These are phyloP conservation scores for Leccinellum rugosiceps DNA, from an alignment of 768 basidiomycete species.

Conservation along the genomic window DNA sequence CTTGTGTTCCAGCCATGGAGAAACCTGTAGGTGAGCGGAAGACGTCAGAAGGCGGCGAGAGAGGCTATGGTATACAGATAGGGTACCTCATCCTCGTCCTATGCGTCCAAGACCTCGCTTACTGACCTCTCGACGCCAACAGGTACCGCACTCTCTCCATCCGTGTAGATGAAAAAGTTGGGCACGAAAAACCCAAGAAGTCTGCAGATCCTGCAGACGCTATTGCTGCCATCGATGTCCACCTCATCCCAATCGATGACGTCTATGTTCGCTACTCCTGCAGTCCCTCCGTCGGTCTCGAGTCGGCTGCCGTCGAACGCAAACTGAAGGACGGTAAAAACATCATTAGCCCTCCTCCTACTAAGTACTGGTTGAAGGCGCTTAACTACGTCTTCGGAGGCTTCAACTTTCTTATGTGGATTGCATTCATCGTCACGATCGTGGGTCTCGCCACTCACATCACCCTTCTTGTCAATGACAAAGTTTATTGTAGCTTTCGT, in stretches of 20 bases:
- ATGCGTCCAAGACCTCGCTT: not conserved
- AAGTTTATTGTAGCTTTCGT: constrained; percentile 43
- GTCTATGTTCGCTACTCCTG: constrained; percentile 43
- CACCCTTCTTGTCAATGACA: constrained; percentile 1
- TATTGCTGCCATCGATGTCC: constrained; percentile 48
- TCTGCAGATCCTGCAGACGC: constrained; percentile 35
- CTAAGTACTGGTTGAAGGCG: constrained; percentile 47
- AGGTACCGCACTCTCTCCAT: constrained; percentile 47
- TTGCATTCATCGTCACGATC: constrained; percentile 47
- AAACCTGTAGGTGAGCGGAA: constrained; percentile 12
- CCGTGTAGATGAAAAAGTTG: constrained; percentile 35
- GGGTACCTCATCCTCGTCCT: constrained; percentile 8
- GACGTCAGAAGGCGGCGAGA: constrained; percentile 7
- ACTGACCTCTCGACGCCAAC: not conserved
- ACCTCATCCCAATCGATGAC: constrained; percentile 39
- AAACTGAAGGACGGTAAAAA: too few species aligned
- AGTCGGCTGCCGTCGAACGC: too few species aligned
- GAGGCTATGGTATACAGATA: constrained; percentile 32
- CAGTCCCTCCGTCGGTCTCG: constrained; percentile 28
- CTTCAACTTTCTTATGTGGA: constrained; percentile 55
- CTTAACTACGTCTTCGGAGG: constrained; percentile 55
- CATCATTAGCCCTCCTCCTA: constrained; percentile 43
- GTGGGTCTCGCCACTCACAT: constrained; percentile 25
- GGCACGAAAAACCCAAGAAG: constrained; percentile 14
- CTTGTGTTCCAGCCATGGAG: constrained; percentile 16